Conservation (phyloP, 305 asterid genomes). For the Stenogyne calaminthoides region DNA sequence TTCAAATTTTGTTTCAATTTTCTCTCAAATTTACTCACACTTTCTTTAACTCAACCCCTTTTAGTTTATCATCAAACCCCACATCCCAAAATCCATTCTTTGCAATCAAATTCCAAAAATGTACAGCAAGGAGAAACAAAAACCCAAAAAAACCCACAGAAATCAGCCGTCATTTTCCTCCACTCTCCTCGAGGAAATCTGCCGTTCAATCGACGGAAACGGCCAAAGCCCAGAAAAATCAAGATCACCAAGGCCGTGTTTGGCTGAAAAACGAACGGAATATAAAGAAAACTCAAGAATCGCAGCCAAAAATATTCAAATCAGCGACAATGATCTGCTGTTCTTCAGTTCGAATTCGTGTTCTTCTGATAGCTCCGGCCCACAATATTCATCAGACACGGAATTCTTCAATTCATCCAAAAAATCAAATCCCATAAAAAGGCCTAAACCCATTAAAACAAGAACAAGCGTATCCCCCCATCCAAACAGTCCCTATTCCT, state of each 20-base stretch:
- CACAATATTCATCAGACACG: constrained; percentile 39
- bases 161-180: constrained; percentile 54
- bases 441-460: constrained; percentile 48
- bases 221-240: neutral
- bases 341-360: constrained; percentile 45
- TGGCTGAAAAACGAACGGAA: constrained; percentile 47
- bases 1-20: neutral
- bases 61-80: too few species aligned
- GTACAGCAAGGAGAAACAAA: constrained; percentile 37
- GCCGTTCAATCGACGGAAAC: constrained; percentile 46
- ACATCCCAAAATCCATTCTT: neutral
- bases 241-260: constrained; percentile 28
- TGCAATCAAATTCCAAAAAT: constrained; percentile 26
- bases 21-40: neutral
- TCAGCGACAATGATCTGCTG: constrained; percentile 35
- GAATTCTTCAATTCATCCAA: constrained; percentile 31
- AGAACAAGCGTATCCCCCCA: constrained; percentile 27
- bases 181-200: constrained; percentile 60
- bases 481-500: neutral
- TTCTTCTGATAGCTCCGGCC: constrained; percentile 50
- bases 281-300: constrained; percentile 25
- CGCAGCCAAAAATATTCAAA: neutral
- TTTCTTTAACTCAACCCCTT: too few species aligned
- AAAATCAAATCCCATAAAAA: neutral
- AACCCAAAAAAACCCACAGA: constrained; percentile 33